These are phyloP conservation scores for Neonectria ditissima DNA, from an alignment of 2,329 filamentous ascomycete genomes.

Conservation along the genomic window DNA sequence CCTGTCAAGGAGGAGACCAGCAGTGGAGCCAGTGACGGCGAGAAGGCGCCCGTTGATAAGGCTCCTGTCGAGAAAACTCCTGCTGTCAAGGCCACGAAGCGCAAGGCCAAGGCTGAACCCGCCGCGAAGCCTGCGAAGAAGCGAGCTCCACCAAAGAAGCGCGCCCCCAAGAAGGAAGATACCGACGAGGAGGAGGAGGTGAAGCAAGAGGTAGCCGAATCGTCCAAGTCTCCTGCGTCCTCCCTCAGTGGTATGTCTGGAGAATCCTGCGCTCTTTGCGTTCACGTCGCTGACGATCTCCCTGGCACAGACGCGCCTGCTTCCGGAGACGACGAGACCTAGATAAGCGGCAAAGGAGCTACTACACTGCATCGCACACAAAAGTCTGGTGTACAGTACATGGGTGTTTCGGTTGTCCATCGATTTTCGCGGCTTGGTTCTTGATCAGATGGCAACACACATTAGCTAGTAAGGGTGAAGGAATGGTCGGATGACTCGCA, in stretches of 20 bases:
- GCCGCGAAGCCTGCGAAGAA: constrained; percentile 42
- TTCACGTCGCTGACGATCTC: background rate
- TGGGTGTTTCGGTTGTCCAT: background rate
- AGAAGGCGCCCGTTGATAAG: constrained; percentile 19
- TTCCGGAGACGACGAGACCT: constrained; percentile 29
- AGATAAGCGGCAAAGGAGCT: constrained; percentile 17
- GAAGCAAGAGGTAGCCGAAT: constrained; percentile 36
- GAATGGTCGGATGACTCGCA: constrained; percentile 5
- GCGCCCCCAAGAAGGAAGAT: constrained; percentile 40
- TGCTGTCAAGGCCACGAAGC: constrained; percentile 5
- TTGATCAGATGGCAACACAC: background rate
- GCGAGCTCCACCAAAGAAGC: constrained; percentile 42
- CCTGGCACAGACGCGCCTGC: constrained; percentile 29
- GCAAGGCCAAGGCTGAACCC: constrained; percentile 22
- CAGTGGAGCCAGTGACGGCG: constrained; percentile 45
- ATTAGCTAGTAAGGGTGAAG: constrained; percentile 1
- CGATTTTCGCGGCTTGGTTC: constrained; percentile 4
- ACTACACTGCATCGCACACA: background rate
- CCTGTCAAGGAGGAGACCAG: constrained; percentile 13
- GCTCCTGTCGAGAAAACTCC: background rate
- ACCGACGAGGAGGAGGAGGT: constrained; percentile 39
- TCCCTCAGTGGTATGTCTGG: constrained; percentile 36
- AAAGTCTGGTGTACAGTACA: background rate
- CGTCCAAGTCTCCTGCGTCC: constrained; percentile 25
- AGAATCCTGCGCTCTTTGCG: background rate